Base-by-base conservation (phyloP, 768 basidiomycete species). In the Phaeotremella skinneri region DNA sequence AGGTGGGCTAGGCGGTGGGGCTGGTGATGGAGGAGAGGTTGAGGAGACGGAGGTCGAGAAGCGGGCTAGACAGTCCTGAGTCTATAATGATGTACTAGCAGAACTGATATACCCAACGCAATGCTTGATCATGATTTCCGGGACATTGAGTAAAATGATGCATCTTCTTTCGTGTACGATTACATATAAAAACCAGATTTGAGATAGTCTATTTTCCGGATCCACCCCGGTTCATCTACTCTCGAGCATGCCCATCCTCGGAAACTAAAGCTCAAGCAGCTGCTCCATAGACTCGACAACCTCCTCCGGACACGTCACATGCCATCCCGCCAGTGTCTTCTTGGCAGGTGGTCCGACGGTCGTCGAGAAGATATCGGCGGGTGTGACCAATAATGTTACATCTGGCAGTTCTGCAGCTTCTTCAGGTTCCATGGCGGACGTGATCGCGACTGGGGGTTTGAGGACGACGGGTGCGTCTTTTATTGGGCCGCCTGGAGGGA, bases 281-380 rank as follows among this genome's bases (percentile, higher is more conserved):
- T 55, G 48, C 48, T 72, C 74, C 82, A 93, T 84, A 64, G 87
- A 84, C 6, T 88, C 88, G 23, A 94, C 85, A 59, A 94, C 84
- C 79, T 93, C 91, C 53, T 84, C 84, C 14, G 93, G 89, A 47
- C 86, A 85, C 59, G 89, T 90, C 52, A 96, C 87, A 78, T 96
- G 92, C 90, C 91, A 94, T 47, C 83, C 84, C 20, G 91, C 93
- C 50, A 92, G 80, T 49, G 93, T 97, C 68, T 89, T 84, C 80
- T 94, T 94, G 5, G 76, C 70, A 68, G 85, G 85, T 60, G 89
- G 88, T 1, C 93, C 93, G n/a, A 97, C 91, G 27, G 90, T 88
- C 4, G 90, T 91, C 21, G 92, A 90, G 81, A 94, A 97, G 43
- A 94, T 80, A 23, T 83, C 84, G 4, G 89, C 87, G 4, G 85